Base-by-base conservation (phyloP, 495 filamentous ascomycete species). In the Hyaloscypha variabilis region DNA sequence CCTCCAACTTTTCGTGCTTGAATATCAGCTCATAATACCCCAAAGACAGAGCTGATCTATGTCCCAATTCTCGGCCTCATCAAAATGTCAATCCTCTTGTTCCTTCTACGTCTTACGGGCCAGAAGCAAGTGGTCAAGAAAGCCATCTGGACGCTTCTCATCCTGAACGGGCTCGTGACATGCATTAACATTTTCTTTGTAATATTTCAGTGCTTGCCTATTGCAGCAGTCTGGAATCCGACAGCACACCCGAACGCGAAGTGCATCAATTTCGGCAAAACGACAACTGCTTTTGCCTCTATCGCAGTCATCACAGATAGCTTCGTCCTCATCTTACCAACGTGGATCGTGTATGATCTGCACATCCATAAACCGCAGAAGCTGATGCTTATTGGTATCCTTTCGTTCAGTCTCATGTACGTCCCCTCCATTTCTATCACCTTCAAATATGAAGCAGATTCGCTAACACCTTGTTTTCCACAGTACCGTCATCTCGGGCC, bases 251-350 rank as follows among this genome's bases (percentile, higher is more conserved):
- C 55, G 8, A 28, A 53, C 24, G 34, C 59, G 29, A 62, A 62
- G 42, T 63, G 60, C 49, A 8, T 63, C 2, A 54, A 54, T 31
- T 34, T 34, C 31, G 6, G 8, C 13, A 34, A 1, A 34, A 13
- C 13, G 8, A 34, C 31, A 8, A 34, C 42, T 34, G 1, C 24
- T 11, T 34, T 25, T 23, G 79, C 79, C 6, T 75, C 70, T 6
- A 29, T 84, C 2, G 78, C 79, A 21, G 71, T 83, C 8, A 69
- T 82, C 56, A 83, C 81, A 14, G 82, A 85, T 55, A 39, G 80
- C 0, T 68, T 83, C 53, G 77, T 82, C 4, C 71, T 85, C 0
- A 67, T 75, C 4, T 79, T 85, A 42, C 82, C 82, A 0, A 74
- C 78, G 46, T 76, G 78, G 31, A 83, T 84, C 58, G 77, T 81